Base-by-base conservation (phyloP, 2,329 filamentous ascomycete species). In the Biscogniauxia marginata region DNA sequence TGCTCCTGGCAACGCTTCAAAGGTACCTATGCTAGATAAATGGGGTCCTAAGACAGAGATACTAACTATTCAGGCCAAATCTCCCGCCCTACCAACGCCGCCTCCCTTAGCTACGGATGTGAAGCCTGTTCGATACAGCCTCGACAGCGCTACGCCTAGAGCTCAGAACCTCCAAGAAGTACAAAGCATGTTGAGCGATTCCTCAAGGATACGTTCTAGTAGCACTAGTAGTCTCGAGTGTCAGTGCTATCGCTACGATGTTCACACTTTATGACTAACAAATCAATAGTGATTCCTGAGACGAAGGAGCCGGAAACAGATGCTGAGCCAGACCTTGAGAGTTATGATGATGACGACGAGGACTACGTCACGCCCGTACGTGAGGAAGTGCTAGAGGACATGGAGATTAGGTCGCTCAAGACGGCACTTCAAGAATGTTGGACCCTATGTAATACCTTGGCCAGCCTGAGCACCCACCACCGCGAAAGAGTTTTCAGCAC, bases 401-500 rank as follows among this genome's bases (percentile, higher is more conserved):
- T 80, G 50, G 87, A 91, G 65, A 77, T 90, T 21, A 77, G 75
- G 22, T 87, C 88, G 7, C 77, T 96, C n/a, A 85, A 84, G 59
- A 85, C 84, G 24, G 91, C 92, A 2, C 79, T 97, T 16, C 85
- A 89, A 59, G 91, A 96, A 75, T 96, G 92, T 73, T 97, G 93
- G 93, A 96, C 88, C 0, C 77, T 97, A 13, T 97, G 93, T 76
- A 97, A 96, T 69, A 96, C 92, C 0, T 77, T 97, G 25, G 91
- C 91, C 20, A 90, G 84, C 61, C 79, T 96, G 18, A 96, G 91
- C 71, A 93, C 90, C 18, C 89, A 88, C 61, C 90, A 96, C 68
- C 85, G 91, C 23, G 84, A 91, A 64, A 83, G 90, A 19, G 87
- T 92, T 25, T 93, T 95, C 72, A 86, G 85, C 70, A 89, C 84